Base-by-base conservation (phyloP, 2,329 filamentous ascomycete species). In the Coniochaeta prunicola region DNA sequence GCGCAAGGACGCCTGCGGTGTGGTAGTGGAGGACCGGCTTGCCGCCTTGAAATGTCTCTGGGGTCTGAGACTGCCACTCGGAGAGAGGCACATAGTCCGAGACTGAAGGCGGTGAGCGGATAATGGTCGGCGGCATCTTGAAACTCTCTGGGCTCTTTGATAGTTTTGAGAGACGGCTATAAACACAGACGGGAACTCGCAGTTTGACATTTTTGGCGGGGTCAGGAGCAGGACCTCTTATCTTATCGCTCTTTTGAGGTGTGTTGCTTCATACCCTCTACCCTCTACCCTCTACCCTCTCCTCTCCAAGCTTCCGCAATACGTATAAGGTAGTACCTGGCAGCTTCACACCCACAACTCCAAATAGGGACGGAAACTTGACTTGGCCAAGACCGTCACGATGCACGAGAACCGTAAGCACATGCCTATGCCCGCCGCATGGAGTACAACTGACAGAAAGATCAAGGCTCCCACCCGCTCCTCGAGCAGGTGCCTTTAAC, bases 401-500 rank as follows among this genome's bases (percentile, higher is more conserved):
- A 76, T 77, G 74, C 72, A 73, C 60, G 73, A 76, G 64, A 74
- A 75, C 36, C 64, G 69, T 70, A 64, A 55, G 68, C 28, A 21
- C 53, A 9, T 36, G 17, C 13, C 24, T 9, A n/a, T n/a, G n/a
- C n/a, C n/a, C n/a, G n/a, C n/a, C n/a, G n/a, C n/a, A n/a, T n/a
- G n/a, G n/a, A n/a, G n/a, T n/a, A n/a, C n/a, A n/a, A n/a, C n/a
- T n/a, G n/a, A n/a, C n/a, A n/a, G n/a, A n/a, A n/a, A n/a, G n/a
- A n/a, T n/a, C n/a, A n/a, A 91, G 89, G 83, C 64, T 86, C 91
- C 17, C 92, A 97, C 75, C 90, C 89, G 17, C 85, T 97, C 64
- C 86, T 99, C 53, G 90, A 92, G 64, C 94, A 99, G 76, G 86
- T 97, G 42, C 92, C 94, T 31, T 79, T 99, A 58, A 96, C 92